Evolutionary conservation across 1,139 yeast species (phyloP), one percentile per base, ranked within the genome.

Genomic region (Geotrichum restrictum): DNA sequence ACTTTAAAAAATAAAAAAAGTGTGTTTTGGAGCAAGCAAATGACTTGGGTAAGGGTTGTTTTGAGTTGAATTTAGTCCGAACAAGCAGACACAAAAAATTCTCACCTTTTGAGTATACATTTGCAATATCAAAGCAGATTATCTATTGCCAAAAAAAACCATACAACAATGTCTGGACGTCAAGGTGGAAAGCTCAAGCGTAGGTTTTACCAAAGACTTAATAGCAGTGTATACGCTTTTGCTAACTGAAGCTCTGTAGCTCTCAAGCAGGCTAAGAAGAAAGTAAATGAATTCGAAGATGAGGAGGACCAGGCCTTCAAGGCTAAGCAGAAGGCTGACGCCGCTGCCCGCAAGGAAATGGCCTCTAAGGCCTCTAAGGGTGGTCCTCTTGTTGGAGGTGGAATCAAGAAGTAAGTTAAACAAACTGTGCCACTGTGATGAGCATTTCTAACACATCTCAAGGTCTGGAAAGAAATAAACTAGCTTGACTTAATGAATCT

Each of bases 281-380:
- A 88, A 78, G 79, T 80, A 63, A 76, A 74, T 57, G 88, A 83
- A 54, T 85, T 81, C 27, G 73, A 78, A 39, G 96, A 88, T 67
- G 96, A 91, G 5, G 97, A 89, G 55, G 97, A 89, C 61, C 56
- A 77, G 33, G 96, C 96, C 4, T 89, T 83, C 80, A 88, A 88
- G 76, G 93, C 86, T 66, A 91, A 88, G 78, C 95, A 88, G 74
- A 88, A 84, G 73, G 96, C 95, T 53, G 97, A 88, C 60, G 96
- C 93, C 62, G 88, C 85, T 67, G 96, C 96, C 41, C 83, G 83
- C 72, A 89, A 91, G 74, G 95, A 85, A 54, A 79, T 91, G 85
- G 91, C 94, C 59, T 81, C 84, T 53, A 83, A 86, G 72, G 94
- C 96, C 56, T 76, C 86, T 64, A 81, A 85, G 66, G 96, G 96